Base-by-base conservation (phyloP, 768 basidiomycete genomes). In the Amanita rimosa region DNA sequence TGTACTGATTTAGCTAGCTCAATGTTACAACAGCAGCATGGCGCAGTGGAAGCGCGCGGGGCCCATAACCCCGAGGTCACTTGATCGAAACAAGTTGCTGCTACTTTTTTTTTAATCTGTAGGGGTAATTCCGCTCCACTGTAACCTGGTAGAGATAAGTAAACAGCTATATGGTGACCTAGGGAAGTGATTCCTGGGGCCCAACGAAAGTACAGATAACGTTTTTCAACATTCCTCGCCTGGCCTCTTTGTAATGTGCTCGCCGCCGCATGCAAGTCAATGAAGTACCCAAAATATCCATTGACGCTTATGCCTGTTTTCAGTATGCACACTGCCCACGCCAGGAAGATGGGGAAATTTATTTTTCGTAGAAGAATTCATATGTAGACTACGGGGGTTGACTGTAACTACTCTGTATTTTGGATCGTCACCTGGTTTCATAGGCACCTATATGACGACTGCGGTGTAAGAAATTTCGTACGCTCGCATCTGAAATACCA, bases 81-180 rank as follows among this genome's bases (percentile, higher is more conserved):
- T 75, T 66, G 75, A 76, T 75, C 74, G 74, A 76, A 72, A 75
- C 75, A 66, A 75, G 74, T 73, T 73, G 74, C 69, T 75, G 74
- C 75, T 76, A 76, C 11, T 22, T 7, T 49, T 49, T 31, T 29
- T 55, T 46, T 49, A 24, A 24, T n/a, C n/a, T n/a, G n/a, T n/a
- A n/a, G n/a, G n/a, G n/a, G n/a, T n/a, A n/a, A n/a, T n/a, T n/a
- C n/a, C n/a, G n/a, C n/a, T n/a, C n/a, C n/a, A n/a, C n/a, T n/a
- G n/a, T n/a, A n/a, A n/a, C n/a, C n/a, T n/a, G n/a, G n/a, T n/a
- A n/a, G n/a, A n/a, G n/a, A n/a, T n/a, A n/a, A n/a, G n/a, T n/a
- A n/a, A n/a, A n/a, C n/a, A n/a, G n/a, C n/a, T n/a, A n/a, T n/a
- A n/a, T n/a, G n/a, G n/a, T n/a, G n/a, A n/a, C n/a, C n/a, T n/a